Evolutionary conservation across 2,329 filamentous ascomycete genomes (phyloP), one percentile per base, ranked within the genome.

Genomic region (Penicillium oxalicum): DNA sequence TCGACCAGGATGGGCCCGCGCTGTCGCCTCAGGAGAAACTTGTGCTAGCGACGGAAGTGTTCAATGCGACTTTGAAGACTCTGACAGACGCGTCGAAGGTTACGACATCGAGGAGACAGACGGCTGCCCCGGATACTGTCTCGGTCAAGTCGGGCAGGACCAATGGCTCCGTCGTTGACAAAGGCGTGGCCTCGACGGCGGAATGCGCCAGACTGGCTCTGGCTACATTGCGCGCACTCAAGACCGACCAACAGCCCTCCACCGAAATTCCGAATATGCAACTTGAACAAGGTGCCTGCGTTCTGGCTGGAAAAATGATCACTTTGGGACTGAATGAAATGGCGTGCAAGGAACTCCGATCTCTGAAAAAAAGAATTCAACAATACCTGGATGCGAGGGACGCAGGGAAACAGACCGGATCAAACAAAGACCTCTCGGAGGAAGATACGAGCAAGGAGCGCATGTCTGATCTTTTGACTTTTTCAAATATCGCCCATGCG

Each of bases 41-140:
- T 1, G 61, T 70, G 4, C 61, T 75, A 24, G 72, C 73, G 1
- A 74, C 73, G 1, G 72, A 74, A 32, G 63, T 73, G 9, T 74
- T 75, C 51, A 75, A 75, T 57, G 59, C 59, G 12, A 70, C 70
- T 0, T 60, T 74, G 9, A 75, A 72, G 51, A 62, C 67, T 0
- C 62, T 75, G 7, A 70, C 69, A 1, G 70, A 73, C 36, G 66
- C 68, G 18, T 52, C 66, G 11, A 70, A 68, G 38, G 27, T 25
- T 4, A 18, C 52, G 12, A 18, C 48, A 4, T 37, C 51, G 3
- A 64, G 61, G 38, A 51, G 52, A 12, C 49, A 53, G 29, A 36
- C 40, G n/a, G 28, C 41, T 18, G 27, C 47, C 9, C 27, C 55
- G 12, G 51, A 55, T n/a, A 70, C 69, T 50, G 56, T 50, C 36